Base-by-base conservation (phyloP, 2,329 filamentous ascomycete species). In the Botrytis squamosa region DNA sequence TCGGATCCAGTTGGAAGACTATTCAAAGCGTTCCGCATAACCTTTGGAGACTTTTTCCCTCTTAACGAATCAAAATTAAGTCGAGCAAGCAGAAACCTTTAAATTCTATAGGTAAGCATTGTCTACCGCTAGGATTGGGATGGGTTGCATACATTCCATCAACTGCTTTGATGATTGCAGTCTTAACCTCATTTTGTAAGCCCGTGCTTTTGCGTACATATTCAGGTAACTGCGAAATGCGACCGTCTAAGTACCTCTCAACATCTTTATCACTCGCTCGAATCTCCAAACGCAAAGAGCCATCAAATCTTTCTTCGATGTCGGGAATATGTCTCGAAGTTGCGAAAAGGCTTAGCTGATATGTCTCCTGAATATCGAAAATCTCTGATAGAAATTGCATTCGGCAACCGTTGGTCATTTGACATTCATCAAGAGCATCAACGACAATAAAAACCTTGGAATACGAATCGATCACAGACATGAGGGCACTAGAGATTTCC, bases 51-150 rank as follows among this genome's bases (percentile, higher is more conserved):
- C 40, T 40, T 76, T 65, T 81, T 80, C 5, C 76, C 78, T 33
- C 65, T 64, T 3, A 83, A 75, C 0, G 80, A 81, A 59, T 81
- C 78, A 5, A 81, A 14, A 82, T 76, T 49, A 71, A 85, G 79
- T 29, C 81, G 76, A 33, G 83, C 84, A 44, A 77, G 64, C 22
- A 76, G 44, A 55, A 76, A 77, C 72, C 74, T 82, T 62, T 1
- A 38, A 70, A 16, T 4, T 1, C 38, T 14, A 20, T 6, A 36
- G 33, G 25, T 67, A 60, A 70, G 49, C 10, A 44, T 25, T 16
- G 16, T 62, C 29, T 40, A 40, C 38, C 36, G 16, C 10, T 22
- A 9, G 20, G 14, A 2, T 12, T 52, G 4, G 4, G 12, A 64
- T 22, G 42, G 40, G 10, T 9, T 22, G 78, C 81, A 60, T 75